phyloP scores from a whole-genome alignment of 2,329 filamentous ascomycete species.

The Trichoderma sp. region DNA sequence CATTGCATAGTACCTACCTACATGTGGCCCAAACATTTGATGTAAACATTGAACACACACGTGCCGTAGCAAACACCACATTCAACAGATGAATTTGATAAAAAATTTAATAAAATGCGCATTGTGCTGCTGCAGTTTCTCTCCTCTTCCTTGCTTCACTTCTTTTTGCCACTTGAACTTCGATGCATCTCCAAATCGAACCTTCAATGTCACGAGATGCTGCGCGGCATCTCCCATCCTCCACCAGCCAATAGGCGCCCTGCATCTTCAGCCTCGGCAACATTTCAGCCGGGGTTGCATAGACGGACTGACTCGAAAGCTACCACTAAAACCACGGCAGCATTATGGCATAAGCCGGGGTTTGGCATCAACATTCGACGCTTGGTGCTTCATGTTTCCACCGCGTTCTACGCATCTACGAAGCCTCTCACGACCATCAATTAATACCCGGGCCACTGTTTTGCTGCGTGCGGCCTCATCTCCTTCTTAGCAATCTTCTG shows the following conservation, averaged over 20 bases:
- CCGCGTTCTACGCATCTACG: not conserved
- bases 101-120: not conserved
- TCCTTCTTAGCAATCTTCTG: not conserved
- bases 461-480: not conserved
- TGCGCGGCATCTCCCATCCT: not conserved
- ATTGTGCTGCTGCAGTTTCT: not conserved
- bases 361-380: slow-evolving; percentile 9
- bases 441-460: not conserved
- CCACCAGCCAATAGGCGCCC: slow-evolving; percentile 5
- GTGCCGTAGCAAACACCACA: not conserved
- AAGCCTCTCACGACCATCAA: slow-evolving; percentile 2
- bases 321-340: not conserved
- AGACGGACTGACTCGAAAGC: slow-evolving; percentile 16
- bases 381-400: slow-evolving; percentile 3
- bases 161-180: not conserved
- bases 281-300: slow-evolving; percentile 2
- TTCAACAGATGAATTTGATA: not conserved
- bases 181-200: not conserved
- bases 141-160: not conserved
- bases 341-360: slow-evolving; percentile 9
- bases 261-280: slow-evolving; percentile 19
- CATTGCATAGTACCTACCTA: not conserved
- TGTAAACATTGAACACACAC: not conserved
- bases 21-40: not conserved
- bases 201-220: not conserved